Evolutionary conservation across 228 moss, liverwort and hornwort species (phyloP).

Genomic region (Sphagnum magellanicum): DNA sequence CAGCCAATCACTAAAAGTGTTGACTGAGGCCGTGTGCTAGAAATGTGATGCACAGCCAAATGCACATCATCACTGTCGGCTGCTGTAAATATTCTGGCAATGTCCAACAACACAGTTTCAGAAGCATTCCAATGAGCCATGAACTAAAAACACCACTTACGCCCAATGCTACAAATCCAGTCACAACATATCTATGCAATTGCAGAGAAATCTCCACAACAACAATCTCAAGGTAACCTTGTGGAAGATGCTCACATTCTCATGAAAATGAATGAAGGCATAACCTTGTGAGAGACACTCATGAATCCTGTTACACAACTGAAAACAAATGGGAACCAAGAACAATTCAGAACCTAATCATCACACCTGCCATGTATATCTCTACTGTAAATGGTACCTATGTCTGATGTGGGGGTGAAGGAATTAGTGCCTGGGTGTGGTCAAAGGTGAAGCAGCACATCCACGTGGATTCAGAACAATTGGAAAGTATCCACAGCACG

Average conservation of each 20-base stretch:
- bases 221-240: too few relatives aligned
- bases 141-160: neutral
- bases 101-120: conserved; percentile 25
- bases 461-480: conserved; percentile 83
- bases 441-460: conserved; percentile 79
- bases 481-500: conserved; percentile 77
- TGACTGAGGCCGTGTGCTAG: conserved; percentile 45
- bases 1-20: conserved; percentile 74
- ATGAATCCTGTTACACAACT: too few relatives aligned
- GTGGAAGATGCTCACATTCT: too few relatives aligned
- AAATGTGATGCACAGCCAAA: conserved; percentile 56
- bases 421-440: conserved; percentile 76
- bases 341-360: neutral
- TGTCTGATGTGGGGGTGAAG: neutral
- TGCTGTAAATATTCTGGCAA: conserved; percentile 93
- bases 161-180: neutral
- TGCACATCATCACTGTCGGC: conserved; percentile 96
- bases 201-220: too few relatives aligned
- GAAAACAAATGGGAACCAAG: neutral
- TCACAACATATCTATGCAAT: too few relatives aligned
- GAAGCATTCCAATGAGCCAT: neutral
- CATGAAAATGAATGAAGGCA: too few relatives aligned
- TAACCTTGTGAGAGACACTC: too few relatives aligned
- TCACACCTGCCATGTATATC: too few relatives aligned
- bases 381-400: too few relatives aligned